These are phyloP conservation scores for Colletotrichum eleusines DNA, from an alignment of 2,329 filamentous ascomycete genomes.

Conservation along the genomic window DNA sequence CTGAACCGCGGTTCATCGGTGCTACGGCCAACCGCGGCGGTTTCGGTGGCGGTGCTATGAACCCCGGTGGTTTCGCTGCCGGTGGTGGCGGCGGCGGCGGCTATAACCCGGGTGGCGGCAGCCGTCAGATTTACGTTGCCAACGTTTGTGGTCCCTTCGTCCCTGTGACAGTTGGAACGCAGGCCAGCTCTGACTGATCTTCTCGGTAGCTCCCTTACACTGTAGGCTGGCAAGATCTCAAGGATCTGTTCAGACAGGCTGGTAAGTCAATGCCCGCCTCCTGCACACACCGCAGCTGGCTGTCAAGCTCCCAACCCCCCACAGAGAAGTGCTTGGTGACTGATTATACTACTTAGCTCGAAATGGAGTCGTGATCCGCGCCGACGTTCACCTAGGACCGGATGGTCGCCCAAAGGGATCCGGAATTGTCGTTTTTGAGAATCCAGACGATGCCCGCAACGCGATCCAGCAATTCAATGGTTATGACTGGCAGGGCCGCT, in stretches of 20 bases:
- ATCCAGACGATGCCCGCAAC: conserved; percentile 91
- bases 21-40: conserved; percentile 74
- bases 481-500: conserved; percentile 96
- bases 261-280: conserved; percentile 71
- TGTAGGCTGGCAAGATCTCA: conserved; percentile 98
- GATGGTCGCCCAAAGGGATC: conserved; percentile 96
- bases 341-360: conserved; percentile 53
- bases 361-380: conserved; percentile 87
- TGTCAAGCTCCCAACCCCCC: not conserved
- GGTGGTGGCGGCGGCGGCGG: conserved; percentile 67
- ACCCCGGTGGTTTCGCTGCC: conserved; percentile 58
- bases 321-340: conserved; percentile 26
- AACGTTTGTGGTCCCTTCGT: conserved; percentile 81
- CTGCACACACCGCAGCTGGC: conserved; percentile 15
- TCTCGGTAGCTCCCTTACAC: conserved; percentile 87
- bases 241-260: conserved; percentile 98
- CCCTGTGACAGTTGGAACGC: conserved; percentile 40
- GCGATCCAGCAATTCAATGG: conserved; percentile 98
- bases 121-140: conserved; percentile 95
- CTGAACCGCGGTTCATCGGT: conserved; percentile 94
- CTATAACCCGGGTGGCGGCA: conserved; percentile 65
- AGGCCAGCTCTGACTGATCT: conserved; percentile 47
- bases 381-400: conserved; percentile 92
- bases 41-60: conserved; percentile 69
- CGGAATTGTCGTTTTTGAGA: conserved; percentile 97